Evolutionary conservation across 2,329 filamentous ascomycete genomes (phyloP), one percentile per base, ranked within the genome.

Genomic region (Exophiala viscosa): DNA sequence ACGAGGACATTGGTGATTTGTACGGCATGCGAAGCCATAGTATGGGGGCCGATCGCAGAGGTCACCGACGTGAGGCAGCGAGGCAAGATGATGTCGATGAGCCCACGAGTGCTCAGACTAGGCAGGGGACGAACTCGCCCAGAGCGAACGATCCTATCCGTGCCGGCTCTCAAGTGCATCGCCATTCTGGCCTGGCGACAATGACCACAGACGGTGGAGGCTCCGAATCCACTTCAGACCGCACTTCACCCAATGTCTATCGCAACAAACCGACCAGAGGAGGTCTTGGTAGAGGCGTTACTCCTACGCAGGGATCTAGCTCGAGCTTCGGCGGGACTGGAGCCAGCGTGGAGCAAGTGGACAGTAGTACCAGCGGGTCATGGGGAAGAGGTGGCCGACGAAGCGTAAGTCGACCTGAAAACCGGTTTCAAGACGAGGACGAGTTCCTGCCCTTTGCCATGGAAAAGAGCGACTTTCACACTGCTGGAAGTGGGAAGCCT

Each of bases 11-110:
- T 14, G 70, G 70, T 33, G 74, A 76, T 34, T 67, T 74, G 15
- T 73, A 74, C 55, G 71, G 70, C 15, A 70, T 74, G 65, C 70
- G 74, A 35, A 76, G 74, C 53, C 66, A 74, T 14, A 76, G 74
- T 57, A 64, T 76, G 41, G 73, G 73, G 3, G 69, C 69, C 9
- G 57, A 54, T 41, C 48, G 52, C 11, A 48, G 57, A 15, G 43
- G 50, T 28, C 50, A 54, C 15, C 56, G 50, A 23, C 28, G 45
- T 42, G 52, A 56, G 15, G 38, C 49, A 14, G 44, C 46, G 7
- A 41, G 47, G 36, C 48, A 35, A 35, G 49, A 52, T 28, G 43
- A 38, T 18, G 52, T 33, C 2, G 51, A 50, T 18, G 45, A 45
- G 18, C 41, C 45, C 15, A 36, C 20, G 11, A 23, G 36, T 23